Evolutionary conservation across 805 yeast species (phyloP).

Genomic region (Starmerella riodocensis): DNA sequence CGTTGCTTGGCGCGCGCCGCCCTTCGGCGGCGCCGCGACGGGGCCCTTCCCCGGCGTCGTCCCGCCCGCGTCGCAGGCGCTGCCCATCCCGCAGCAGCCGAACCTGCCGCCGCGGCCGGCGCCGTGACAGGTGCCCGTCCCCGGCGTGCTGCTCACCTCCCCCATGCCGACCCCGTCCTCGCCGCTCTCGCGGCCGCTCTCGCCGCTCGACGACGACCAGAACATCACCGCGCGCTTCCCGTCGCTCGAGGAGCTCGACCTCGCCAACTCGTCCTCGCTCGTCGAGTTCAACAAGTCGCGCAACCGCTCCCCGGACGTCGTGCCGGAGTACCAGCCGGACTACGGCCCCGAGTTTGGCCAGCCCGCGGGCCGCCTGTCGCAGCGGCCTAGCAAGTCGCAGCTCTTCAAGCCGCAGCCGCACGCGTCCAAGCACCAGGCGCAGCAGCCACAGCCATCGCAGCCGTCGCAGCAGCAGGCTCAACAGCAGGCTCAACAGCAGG

Average conservation of each 20-base stretch:
- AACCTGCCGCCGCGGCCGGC: slow-evolving; percentile 1
- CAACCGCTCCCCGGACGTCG: too few species aligned
- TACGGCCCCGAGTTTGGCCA: too few species aligned
- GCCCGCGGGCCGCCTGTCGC: too few species aligned
- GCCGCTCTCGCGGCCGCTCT: slow-evolving; percentile 5
- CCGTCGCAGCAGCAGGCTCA: slow-evolving; percentile 2
- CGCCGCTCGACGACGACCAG: slow-evolving; percentile 3
- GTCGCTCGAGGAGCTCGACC: slow-evolving; percentile 26
- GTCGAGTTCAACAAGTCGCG: slow-evolving; percentile 1
- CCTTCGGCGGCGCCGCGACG: too few species aligned
- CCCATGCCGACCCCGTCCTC: slow-evolving; percentile 5
- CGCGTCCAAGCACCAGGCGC: not conserved
- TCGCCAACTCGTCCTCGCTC: not conserved
- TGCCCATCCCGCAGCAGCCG: too few species aligned
- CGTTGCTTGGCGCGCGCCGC: too few species aligned
- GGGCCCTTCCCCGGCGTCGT: too few species aligned
- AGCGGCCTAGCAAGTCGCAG: not conserved
- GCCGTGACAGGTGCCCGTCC: slow-evolving; percentile 11
- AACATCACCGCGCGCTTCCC: slow-evolving; percentile 25
- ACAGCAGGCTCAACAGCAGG: not conserved
- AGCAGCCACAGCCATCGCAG: not conserved
- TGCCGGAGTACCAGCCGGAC: too few species aligned
- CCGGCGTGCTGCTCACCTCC: slow-evolving; percentile 11
- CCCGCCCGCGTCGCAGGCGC: too few species aligned
- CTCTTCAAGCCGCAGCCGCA: not conserved